Evolutionary conservation across 1,284 basidiomycete species (phyloP).

Genomic region (Meripilus lineatus): DNA sequence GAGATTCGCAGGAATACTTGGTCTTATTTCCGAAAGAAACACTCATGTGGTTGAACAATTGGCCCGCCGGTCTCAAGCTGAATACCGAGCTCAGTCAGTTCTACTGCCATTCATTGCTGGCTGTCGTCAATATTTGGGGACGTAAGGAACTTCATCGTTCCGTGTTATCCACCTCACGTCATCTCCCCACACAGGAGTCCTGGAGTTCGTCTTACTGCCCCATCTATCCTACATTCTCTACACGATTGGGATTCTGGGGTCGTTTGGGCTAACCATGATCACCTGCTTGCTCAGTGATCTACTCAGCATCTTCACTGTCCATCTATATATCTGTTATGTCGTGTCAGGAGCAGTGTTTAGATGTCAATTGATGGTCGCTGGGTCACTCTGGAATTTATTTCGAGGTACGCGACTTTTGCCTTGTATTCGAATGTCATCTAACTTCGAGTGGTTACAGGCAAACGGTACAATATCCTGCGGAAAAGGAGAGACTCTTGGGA

Average conservation of each 20-base stretch:
- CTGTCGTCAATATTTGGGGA: conserved; percentile 62
- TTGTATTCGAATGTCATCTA: not conserved
- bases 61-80: conserved; percentile 95
- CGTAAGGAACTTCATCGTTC: conserved; percentile 32
- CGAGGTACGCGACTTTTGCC: conserved; percentile 52
- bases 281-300: conserved; percentile 68
- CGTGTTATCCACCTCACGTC: not conserved
- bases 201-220: conserved; percentile 30
- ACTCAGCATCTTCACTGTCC: conserved; percentile 63
- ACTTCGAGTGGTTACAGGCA: conserved; percentile 47
- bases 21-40: conserved; percentile 48
- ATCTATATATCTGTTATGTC: conserved; percentile 71
- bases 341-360: conserved; percentile 63
- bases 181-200: conserved; percentile 26
- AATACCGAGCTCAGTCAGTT: conserved; percentile 90
- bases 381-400: conserved; percentile 91
- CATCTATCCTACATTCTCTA: conserved; percentile 45
- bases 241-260: conserved; percentile 49
- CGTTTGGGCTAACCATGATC: conserved; percentile 66
- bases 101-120: conserved; percentile 69
- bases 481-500: conserved; percentile 83
- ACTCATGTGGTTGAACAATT: conserved; percentile 85
- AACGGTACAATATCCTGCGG: conserved; percentile 80
- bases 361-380: conserved; percentile 55
- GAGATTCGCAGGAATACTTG: conserved; percentile 20